Percentiles rank a stretch among this genome's conserved stretches.
Evolutionary conservation across 2,329 filamentous ascomycete species (phyloP).

Genomic region (Cytospora piceae): DNA sequence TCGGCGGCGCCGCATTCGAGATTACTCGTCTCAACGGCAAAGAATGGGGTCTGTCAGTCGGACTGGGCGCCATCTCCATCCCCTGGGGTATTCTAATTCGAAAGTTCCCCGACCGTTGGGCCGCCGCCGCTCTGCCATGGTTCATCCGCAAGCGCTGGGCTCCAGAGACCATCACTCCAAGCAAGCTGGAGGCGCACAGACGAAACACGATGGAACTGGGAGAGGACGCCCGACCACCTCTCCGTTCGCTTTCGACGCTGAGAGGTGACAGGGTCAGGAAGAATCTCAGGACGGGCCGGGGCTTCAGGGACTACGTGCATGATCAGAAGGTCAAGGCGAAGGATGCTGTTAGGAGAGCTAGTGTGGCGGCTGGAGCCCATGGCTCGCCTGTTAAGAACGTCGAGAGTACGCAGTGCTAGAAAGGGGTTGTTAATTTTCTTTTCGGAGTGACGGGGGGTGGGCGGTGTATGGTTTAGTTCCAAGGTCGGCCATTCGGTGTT

Average conservation of each 20-base stretch:
- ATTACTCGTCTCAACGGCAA: constrained; percentile 64
- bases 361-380: background rate
- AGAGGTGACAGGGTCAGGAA: constrained; percentile 35
- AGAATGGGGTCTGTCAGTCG: constrained; percentile 84
- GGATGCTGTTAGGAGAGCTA: constrained; percentile 12
- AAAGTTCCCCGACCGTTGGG: constrained; percentile 68
- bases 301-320: constrained; percentile 36
- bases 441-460: background rate
- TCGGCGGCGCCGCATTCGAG: constrained; percentile 76
- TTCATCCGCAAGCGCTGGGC: constrained; percentile 32
- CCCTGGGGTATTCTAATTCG: constrained; percentile 75
- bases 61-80: constrained; percentile 75
- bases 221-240: constrained; percentile 31
- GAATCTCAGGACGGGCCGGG: constrained; percentile 32
- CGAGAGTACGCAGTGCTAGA: constrained; percentile 12
- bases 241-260: constrained; percentile 35
- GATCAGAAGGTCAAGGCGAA: constrained; percentile 36
- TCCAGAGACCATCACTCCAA: constrained; percentile 31
- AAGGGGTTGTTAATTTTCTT: background rate
- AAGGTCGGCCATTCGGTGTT: background rate
- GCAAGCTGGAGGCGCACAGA: constrained; percentile 21
- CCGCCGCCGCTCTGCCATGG: constrained; percentile 33
- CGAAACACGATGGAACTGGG: constrained; percentile 20
- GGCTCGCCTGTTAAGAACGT: constrained; percentile 15
- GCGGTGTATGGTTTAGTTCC: background rate